Evolutionary conservation across 1,139 yeast genomes (phyloP).

Genomic region (Scheffersomyces insectosa): DNA sequence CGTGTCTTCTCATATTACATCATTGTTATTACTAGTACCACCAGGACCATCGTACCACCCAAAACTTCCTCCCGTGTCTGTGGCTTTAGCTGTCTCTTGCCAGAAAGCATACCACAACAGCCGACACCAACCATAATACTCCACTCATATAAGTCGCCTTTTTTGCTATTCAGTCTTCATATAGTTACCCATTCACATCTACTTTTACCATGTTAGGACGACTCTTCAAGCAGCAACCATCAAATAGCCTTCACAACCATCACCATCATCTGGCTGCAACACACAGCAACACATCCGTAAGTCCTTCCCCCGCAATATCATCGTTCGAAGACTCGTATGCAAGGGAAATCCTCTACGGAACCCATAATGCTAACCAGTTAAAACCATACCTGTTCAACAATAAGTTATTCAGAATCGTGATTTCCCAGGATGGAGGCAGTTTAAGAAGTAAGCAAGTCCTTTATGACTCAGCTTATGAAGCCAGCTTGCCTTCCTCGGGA

Average conservation of each 20-base stretch:
- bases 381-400: constrained; percentile 33
- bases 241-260: constrained; percentile 1
- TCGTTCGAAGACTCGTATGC: constrained; percentile 46
- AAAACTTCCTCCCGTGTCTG: too few relatives aligned
- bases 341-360: constrained; percentile 44
- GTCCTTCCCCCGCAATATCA: constrained; percentile 9
- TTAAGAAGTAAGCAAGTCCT: constrained; percentile 49
- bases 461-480: constrained; percentile 43
- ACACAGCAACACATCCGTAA: background rate
- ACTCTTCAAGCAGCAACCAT: constrained; percentile 13
- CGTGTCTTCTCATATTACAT: too few relatives aligned
- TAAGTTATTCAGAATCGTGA: constrained; percentile 42
- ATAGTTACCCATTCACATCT: too few relatives aligned
- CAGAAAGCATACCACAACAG: too few relatives aligned
- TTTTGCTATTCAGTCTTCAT: too few relatives aligned
- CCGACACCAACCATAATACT: too few relatives aligned
- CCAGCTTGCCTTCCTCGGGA: constrained; percentile 1
- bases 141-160: too few relatives aligned
- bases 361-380: constrained; percentile 30
- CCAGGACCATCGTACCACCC: too few relatives aligned
- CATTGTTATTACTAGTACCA: too few relatives aligned
- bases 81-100: too few relatives aligned
- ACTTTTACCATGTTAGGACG: constrained; percentile 14
- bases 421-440: constrained; percentile 56
- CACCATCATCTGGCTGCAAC: background rate